phyloP scores from a whole-genome alignment of 768 basidiomycete genomes.

The Pseudohyphozyma bogoriensis region DNA sequence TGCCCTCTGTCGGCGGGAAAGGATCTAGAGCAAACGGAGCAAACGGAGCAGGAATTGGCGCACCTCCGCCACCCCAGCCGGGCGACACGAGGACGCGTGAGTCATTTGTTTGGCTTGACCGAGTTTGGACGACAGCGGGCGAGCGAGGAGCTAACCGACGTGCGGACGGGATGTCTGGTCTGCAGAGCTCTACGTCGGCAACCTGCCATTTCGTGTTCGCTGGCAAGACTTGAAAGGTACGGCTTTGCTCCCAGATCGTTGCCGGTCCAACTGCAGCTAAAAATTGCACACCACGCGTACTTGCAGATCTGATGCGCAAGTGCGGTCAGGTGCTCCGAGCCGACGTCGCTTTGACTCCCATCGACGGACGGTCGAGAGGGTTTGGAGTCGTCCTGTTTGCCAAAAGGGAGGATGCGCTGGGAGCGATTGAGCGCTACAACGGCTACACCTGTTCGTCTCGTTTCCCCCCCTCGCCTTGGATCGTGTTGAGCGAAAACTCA shows the following conservation, averaged over 20 bases:
- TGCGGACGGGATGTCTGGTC: too few species aligned
- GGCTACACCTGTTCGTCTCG: constrained; percentile 68
- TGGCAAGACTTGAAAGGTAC: constrained; percentile 85
- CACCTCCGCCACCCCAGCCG: too few species aligned
- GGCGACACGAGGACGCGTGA: too few species aligned
- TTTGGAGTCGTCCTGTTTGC: constrained; percentile 90
- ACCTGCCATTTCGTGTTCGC: constrained; percentile 89
- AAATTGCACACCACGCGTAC: neutral
- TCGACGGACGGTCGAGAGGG: constrained; percentile 60
- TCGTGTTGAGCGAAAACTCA: neutral
- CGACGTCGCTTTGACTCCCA: constrained; percentile 35
- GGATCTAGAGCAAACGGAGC: too few species aligned
- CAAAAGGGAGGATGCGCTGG: constrained; percentile 78
- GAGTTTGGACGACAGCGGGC: too few species aligned
- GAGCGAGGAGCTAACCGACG: too few species aligned
- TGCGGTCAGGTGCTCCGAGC: constrained; percentile 75
- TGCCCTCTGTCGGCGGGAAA: too few species aligned
- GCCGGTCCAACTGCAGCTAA: neutral
- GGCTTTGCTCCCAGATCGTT: too few species aligned
- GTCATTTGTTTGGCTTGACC: too few species aligned
- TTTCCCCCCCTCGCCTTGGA: neutral
- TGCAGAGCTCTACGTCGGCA: constrained; percentile 82
- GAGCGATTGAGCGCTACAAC: constrained; percentile 93
- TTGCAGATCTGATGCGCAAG: constrained; percentile 73
- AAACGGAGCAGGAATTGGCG: too few species aligned